These are phyloP conservation scores for Candida glucosophila DNA, from an alignment of 1,139 yeast genomes.

Conservation along the genomic window DNA sequence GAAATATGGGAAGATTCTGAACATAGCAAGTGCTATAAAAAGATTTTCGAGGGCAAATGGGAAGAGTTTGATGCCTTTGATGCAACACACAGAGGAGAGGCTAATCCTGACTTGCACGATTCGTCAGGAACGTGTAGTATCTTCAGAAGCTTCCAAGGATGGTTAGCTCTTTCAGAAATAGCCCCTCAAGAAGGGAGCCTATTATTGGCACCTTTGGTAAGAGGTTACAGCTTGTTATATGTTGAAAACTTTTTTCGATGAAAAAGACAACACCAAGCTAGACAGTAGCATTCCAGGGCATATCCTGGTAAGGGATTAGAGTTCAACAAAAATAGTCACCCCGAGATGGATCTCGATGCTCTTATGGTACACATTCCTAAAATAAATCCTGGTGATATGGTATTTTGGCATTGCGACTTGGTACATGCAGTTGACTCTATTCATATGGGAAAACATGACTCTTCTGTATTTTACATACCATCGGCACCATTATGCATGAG, in stretches of 20 bases:
- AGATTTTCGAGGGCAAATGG: constrained; percentile 38
- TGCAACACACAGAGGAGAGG: constrained; percentile 26
- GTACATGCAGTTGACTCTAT: constrained; percentile 39
- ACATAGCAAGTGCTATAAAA: constrained; percentile 29
- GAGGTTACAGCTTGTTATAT: constrained; percentile 31
- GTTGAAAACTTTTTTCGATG: constrained; percentile 35
- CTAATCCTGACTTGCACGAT: constrained; percentile 24
- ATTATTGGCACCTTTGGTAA: constrained; percentile 29
- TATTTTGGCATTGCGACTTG: constrained; percentile 43
- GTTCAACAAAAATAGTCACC: constrained; percentile 11
- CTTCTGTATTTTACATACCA: constrained; percentile 12
- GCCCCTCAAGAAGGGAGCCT: constrained; percentile 39
- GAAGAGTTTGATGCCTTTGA: constrained; percentile 39
- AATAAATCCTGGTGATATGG: constrained; percentile 33
- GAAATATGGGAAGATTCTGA: constrained; percentile 39
- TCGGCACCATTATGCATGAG: constrained; percentile 19
- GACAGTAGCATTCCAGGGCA: constrained; percentile 19
- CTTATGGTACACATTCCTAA: constrained; percentile 23
- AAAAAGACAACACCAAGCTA: constrained; percentile 11
- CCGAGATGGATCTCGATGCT: constrained; percentile 17
- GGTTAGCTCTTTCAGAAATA: constrained; percentile 10
- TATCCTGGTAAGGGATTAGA: constrained; percentile 15
- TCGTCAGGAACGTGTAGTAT: constrained; percentile 22
- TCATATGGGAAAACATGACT: constrained; percentile 21
- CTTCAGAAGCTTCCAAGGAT: constrained; percentile 41